Conservation (phyloP, 2,329 filamentous ascomycete genomes). For the Zasmidium angulare region DNA sequence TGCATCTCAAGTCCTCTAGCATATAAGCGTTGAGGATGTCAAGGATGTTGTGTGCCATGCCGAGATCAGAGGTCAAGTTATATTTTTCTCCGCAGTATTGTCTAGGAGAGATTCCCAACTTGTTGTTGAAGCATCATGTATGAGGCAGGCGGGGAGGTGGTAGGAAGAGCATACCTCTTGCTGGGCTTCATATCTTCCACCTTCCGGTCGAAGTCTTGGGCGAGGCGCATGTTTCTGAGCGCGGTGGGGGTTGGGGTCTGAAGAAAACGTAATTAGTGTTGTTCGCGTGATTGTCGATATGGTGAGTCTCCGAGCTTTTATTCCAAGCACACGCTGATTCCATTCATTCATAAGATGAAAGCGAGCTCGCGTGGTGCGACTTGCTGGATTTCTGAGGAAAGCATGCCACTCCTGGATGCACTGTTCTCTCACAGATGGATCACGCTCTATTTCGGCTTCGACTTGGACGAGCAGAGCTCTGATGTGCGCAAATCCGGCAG, state of each 20-base stretch:
- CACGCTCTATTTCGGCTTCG: not conserved
- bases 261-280: no score
- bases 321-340: no score
- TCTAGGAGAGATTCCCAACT: conserved; percentile 99
- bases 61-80: conserved; percentile 73
- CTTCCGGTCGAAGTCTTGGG: conserved; percentile 74
- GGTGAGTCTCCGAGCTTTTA: no score
- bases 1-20: not conserved
- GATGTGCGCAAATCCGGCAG: no score
- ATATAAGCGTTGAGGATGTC: not conserved
- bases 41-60: conserved; percentile 8
- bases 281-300: no score
- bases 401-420: no score
- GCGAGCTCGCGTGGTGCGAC: no score
- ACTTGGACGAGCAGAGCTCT: no score
- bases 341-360: no score
- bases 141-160: conserved; percentile 37
- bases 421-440: no score
- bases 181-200: conserved; percentile 81
- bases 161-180: conserved; percentile 62
- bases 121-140: conserved; percentile 83
- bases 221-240: conserved; percentile 61
- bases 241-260: conserved; percentile 61
- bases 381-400: no score
- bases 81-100: conserved; percentile 82